Percentiles rank a stretch among this genome's conserved stretches.
Conservation (phyloP, 1,284 basidiomycete species). For the Puccinia triticina region DNA sequence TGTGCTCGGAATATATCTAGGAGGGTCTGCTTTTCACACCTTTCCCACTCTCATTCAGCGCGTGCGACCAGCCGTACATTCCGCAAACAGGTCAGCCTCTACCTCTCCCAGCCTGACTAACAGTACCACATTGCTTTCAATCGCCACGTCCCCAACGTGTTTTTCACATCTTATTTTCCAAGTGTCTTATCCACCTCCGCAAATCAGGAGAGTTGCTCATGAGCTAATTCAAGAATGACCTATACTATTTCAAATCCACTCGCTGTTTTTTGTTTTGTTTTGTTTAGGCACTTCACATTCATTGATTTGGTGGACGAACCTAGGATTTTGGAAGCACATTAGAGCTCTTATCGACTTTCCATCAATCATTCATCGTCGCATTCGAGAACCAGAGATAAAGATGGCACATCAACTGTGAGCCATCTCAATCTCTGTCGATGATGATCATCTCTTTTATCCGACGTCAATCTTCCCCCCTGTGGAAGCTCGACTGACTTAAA, state of each 20-base stretch:
- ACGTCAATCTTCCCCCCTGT: neutral
- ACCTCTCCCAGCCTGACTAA: neutral
- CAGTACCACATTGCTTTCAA: no score
- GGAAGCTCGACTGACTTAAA: neutral
- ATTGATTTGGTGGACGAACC: neutral
- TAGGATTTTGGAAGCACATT: neutral
- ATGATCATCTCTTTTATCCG: neutral
- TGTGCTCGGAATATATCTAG: neutral
- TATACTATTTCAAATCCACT: neutral
- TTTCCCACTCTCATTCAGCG: neutral
- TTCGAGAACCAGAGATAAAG: neutral
- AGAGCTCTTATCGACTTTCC: neutral
- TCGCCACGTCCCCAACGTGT: neutral
- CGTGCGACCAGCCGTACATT: neutral
- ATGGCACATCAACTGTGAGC: neutral
- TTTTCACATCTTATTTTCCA: neutral
- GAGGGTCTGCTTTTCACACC: neutral
- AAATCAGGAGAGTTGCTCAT: neutral
- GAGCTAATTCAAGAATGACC: neutral
- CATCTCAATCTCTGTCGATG: neutral
- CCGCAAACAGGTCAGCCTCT: neutral
- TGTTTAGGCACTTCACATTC: neutral
- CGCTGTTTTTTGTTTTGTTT: neutral
- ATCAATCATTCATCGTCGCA: neutral
- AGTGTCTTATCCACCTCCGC: neutral